Evolutionary conservation across 139 green algal species (phyloP), one percentile per base, ranked within the genome.

Genomic region (Picochlorum sp.): DNA sequence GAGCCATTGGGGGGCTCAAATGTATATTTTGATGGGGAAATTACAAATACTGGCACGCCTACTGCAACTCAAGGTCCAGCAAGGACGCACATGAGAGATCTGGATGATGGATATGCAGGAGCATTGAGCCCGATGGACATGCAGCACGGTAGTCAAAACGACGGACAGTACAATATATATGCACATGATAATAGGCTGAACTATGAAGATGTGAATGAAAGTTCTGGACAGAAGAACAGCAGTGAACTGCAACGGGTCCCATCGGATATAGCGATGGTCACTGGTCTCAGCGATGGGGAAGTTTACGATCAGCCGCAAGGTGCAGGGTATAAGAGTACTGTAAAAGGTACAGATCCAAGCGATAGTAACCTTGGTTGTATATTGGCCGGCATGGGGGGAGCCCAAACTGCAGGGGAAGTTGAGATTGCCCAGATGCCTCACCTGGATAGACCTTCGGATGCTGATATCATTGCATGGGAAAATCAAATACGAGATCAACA

Each of bases 381-480:
- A n/a, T n/a, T n/a, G n/a, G n/a, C n/a, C 24, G 16, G 26, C 14
- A 13, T 20, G 7, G 55, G 3, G 16, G 25, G 25, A 22, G 6
- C 55, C 22, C 12, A 9, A 14, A 32, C 12, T 7, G n/a, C 33
- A n/a, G 30, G 13, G 28, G 28, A 25, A 24, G 20, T 22, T 37
- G 14, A 61, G 16, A n/a, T n/a, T n/a, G 32, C 26, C 16, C n/a
- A 20, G 16, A 51, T 13, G 22, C 16, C 31, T 14, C 50, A 68
- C 7, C 26, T 44, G 22, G 25, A 55, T 30, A 50, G 65, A 14
- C 76, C 76, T 3, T 68, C 72, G 3, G 76, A 83, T 37, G 76
- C 69, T 0, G 63, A 75, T 31, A 83, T 83, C 39, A 68, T 83
- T n/a, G 61, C 57, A 1, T 78, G 66, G 41, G 68, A 83, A 58